These are phyloP conservation scores for Microdochium paspali DNA, from an alignment of 2,329 filamentous ascomycete species.

Conservation along the genomic window DNA sequence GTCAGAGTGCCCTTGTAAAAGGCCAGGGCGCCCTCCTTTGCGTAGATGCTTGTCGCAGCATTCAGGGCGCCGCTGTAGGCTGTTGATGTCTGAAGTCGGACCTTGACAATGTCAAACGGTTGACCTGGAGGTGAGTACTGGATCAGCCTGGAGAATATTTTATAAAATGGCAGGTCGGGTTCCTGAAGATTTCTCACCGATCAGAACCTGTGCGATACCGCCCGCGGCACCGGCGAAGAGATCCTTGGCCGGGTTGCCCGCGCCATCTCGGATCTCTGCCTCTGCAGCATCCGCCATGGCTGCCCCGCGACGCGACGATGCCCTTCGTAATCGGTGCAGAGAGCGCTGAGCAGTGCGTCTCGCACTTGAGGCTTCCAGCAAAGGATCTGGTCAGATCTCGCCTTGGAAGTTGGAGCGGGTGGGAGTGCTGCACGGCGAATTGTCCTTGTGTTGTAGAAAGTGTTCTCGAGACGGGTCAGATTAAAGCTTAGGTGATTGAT, in stretches of 20 bases:
- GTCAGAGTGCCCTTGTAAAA: slow-evolving; percentile 97
- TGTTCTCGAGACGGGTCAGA: neutral
- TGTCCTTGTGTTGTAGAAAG: neutral
- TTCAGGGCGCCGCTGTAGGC: slow-evolving; percentile 73
- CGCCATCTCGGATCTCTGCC: slow-evolving; percentile 10
- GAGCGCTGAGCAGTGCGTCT: neutral
- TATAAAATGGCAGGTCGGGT: no score
- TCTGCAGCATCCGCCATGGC: slow-evolving; percentile 21
- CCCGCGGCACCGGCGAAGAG: slow-evolving; percentile 84
- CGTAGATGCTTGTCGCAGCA: slow-evolving; percentile 75
- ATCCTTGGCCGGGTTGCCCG: slow-evolving; percentile 63
- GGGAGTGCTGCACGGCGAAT: neutral
- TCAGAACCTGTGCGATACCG: slow-evolving; percentile 85
- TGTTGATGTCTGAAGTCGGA: slow-evolving; percentile 82
- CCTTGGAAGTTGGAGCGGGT: no score
- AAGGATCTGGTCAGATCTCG: neutral
- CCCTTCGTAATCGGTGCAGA: neutral
- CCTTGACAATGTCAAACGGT: slow-evolving; percentile 90
- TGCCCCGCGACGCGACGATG: neutral
- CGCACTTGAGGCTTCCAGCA: neutral
- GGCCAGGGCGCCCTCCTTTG: slow-evolving; percentile 76
- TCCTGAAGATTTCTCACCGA: slow-evolving; percentile 66
- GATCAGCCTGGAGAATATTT: slow-evolving; percentile 3
- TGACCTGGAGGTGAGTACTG: slow-evolving; percentile 37
- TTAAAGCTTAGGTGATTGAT: neutral